Evolutionary conservation across 345 rosid genomes (phyloP).

Genomic region (Camelina laxa): DNA sequence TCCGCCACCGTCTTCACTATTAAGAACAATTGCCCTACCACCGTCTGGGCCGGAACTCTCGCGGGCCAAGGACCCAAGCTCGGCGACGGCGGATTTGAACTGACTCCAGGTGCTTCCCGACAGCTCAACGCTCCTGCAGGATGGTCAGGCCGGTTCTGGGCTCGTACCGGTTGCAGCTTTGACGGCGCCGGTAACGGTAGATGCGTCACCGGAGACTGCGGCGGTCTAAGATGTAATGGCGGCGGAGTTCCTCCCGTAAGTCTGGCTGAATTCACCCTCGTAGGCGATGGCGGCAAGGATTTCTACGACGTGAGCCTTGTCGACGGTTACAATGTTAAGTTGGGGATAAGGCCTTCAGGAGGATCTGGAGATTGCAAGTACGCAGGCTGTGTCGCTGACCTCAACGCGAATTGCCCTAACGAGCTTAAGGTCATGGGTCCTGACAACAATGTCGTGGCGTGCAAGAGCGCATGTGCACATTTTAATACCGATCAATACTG

Average conservation of each 20-base stretch:
- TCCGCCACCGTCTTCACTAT: slow-evolving; percentile 66
- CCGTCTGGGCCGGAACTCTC: slow-evolving; percentile 81
- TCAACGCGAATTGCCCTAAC: slow-evolving; percentile 62
- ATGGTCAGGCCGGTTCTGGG: slow-evolving; percentile 94
- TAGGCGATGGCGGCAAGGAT: slow-evolving; percentile 50
- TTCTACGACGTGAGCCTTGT: slow-evolving; percentile 87
- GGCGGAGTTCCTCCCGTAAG: slow-evolving; percentile 75
- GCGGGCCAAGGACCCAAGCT: slow-evolving; percentile 54
- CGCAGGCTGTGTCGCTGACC: slow-evolving; percentile 74
- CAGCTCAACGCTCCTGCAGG: slow-evolving; percentile 58
- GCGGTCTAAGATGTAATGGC: slow-evolving; percentile 62
- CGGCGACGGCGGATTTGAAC: slow-evolving; percentile 66
- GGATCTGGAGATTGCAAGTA: slow-evolving; percentile 69
- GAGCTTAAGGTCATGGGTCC: slow-evolving; percentile 49
- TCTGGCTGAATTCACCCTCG: slow-evolving; percentile 73
- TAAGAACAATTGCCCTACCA: slow-evolving; percentile 60
- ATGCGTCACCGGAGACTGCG: slow-evolving; percentile 81
- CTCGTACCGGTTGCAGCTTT: slow-evolving; percentile 72
- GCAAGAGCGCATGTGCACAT: slow-evolving; percentile 75
- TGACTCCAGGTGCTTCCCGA: slow-evolving; percentile 52
- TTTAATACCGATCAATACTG: slow-evolving; percentile 72
- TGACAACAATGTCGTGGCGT: slow-evolving; percentile 57
- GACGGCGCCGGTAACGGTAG: slow-evolving; percentile 62
- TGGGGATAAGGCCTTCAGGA: slow-evolving; percentile 62
- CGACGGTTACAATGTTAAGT: slow-evolving; percentile 78